Conservation (phyloP, 345 rosid species). For the rapeseed (Brassica napus) region Da-Ae NC_063438.1:19293001-19293500, state of each 20-base stretch:
- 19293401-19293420: too few relatives aligned
- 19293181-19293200: slow-evolving; percentile 7
- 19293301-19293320: not conserved
- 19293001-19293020: too few relatives aligned
- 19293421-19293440: slow-evolving; percentile 5
- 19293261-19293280: not conserved
- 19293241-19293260: not conserved
- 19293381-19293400: not conserved
- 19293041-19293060: too few relatives aligned
- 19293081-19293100: too few relatives aligned
- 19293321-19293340: not conserved
- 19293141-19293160: not conserved
- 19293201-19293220: slow-evolving; percentile 33
- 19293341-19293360: too few relatives aligned
- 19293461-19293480: not conserved
- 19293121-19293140: not conserved
- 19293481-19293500: not conserved
- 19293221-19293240: slow-evolving; percentile 39
- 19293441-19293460: not conserved
- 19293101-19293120: too few relatives aligned
- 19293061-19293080: too few relatives aligned
- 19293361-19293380: too few relatives aligned
- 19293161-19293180: slow-evolving; percentile 11
- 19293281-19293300: not conserved
- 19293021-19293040: too few relatives aligned